Conservation (phyloP, 2,329 filamentous ascomycete species). For the Coniella vitis region DNA sequence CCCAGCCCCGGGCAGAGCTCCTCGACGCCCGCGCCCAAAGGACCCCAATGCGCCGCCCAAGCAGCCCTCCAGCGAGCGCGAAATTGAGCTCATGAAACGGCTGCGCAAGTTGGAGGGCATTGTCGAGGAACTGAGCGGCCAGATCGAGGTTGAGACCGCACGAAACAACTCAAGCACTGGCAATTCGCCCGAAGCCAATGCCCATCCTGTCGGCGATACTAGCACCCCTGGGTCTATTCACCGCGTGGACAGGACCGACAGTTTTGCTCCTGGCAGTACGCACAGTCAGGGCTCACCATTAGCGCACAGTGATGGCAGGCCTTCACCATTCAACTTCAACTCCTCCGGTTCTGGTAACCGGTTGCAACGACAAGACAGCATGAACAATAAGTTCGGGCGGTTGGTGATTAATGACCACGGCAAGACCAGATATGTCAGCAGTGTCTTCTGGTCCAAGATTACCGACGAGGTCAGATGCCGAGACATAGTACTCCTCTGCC, state of each 20-base stretch:
- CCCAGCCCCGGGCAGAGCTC: constrained; percentile 66
- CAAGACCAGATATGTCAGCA: constrained; percentile 66
- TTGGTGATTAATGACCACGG: constrained; percentile 64
- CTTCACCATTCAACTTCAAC: constrained; percentile 14
- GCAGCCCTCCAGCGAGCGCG: constrained; percentile 53
- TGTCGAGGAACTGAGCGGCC: constrained; percentile 61
- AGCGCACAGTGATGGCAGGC: constrained; percentile 14
- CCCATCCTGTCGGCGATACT: constrained; percentile 19
- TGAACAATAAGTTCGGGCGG: constrained; percentile 54
- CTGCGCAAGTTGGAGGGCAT: constrained; percentile 69
- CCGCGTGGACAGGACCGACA: constrained; percentile 19
- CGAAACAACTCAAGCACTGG: constrained; percentile 29
- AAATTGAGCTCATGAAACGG: constrained; percentile 64
- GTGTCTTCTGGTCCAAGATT: constrained; percentile 68
- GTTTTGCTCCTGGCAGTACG: constrained; percentile 16
- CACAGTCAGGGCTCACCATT: constrained; percentile 19
- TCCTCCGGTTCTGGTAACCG: constrained; percentile 17
- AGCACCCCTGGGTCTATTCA: constrained; percentile 11
- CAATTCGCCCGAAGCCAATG: constrained; percentile 31
- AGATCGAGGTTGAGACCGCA: constrained; percentile 50
- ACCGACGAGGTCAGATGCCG: constrained; percentile 58
- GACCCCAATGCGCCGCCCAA: constrained; percentile 56
- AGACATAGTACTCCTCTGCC: not conserved
- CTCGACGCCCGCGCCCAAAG: constrained; percentile 58
- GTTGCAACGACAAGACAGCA: constrained; percentile 23